phyloP scores from a whole-genome alignment of 805 yeast species.

The Candida succiphila region DNA sequence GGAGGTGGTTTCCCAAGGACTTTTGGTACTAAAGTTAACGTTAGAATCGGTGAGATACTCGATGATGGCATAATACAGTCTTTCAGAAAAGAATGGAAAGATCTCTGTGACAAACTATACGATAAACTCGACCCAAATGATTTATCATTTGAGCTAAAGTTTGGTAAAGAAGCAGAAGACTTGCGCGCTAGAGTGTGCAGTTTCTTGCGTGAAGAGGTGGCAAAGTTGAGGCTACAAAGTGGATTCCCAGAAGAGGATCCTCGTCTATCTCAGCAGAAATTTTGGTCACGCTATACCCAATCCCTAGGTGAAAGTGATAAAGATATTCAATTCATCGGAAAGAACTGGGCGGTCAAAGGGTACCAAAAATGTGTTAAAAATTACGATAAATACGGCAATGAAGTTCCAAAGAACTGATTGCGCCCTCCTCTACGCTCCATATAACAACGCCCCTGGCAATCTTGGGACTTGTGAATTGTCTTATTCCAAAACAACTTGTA shows the following conservation, averaged over 20 bases:
- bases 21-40: slow-evolving; percentile 55
- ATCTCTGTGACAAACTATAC: slow-evolving; percentile 42
- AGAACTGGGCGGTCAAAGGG: slow-evolving; percentile 75
- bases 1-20: slow-evolving; percentile 53
- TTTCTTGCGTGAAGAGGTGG: slow-evolving; percentile 53
- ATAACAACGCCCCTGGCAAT: no score
- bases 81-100: slow-evolving; percentile 65
- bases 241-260: slow-evolving; percentile 52
- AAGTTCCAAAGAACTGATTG: slow-evolving; percentile 5
- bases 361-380: slow-evolving; percentile 36
- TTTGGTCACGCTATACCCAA: slow-evolving; percentile 64
- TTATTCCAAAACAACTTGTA: no score
- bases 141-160: slow-evolving; percentile 48
- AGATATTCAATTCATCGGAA: slow-evolving; percentile 61
- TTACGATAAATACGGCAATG: slow-evolving; percentile 23
- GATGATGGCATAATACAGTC: slow-evolving; percentile 46
- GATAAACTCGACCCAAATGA: slow-evolving; percentile 46
- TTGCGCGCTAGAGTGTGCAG: slow-evolving; percentile 66
- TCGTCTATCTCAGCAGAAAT: slow-evolving; percentile 53
- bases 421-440: neutral
- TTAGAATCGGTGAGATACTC: slow-evolving; percentile 64
- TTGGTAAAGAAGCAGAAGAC: slow-evolving; percentile 54
- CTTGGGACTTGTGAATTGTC: no score
- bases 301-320: slow-evolving; percentile 62
- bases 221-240: slow-evolving; percentile 31